A percentile compares a stretch with the other conserved stretches of the same genome.
Conservation (phyloP, 83 land plant species). For the Diphasiastrum complanatum region DNA sequence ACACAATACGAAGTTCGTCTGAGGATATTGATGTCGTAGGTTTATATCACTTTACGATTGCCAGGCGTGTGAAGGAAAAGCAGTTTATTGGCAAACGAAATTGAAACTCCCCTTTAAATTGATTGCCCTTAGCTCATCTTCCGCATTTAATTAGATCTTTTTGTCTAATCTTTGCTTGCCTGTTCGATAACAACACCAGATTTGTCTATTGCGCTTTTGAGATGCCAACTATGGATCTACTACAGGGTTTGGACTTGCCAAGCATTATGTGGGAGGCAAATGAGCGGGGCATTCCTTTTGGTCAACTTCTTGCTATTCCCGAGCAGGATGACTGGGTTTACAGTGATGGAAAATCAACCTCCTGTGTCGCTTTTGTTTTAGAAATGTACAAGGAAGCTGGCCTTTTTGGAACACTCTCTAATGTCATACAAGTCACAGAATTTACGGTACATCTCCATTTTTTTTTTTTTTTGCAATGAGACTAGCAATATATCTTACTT, state of each 20-base stretch:
- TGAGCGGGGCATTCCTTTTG: constrained; percentile 58
- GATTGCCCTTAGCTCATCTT: no score
- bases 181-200: not conserved
- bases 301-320: constrained; percentile 60
- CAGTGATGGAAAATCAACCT: constrained; percentile 91
- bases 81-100: no score
- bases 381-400: constrained; percentile 95
- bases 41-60: no score
- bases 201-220: not conserved
- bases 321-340: constrained; percentile 93
- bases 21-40: no score
- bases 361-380: constrained; percentile 91
- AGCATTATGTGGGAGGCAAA: constrained; percentile 52
- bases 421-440: constrained; percentile 87
- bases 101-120: no score
- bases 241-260: constrained; percentile 58
- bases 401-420: constrained; percentile 56
- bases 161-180: not conserved
- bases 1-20: no score
- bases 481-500: no score
- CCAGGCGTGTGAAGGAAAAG: no score
- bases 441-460: constrained; percentile 68
- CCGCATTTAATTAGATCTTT: no score
- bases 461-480: no score
- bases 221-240: not conserved